Percentiles rank a stretch among this genome's conserved stretches.
Evolutionary conservation across 2,329 filamentous ascomycete genomes (phyloP).

Genomic region (Paracoccidioides lutzii): DNA sequence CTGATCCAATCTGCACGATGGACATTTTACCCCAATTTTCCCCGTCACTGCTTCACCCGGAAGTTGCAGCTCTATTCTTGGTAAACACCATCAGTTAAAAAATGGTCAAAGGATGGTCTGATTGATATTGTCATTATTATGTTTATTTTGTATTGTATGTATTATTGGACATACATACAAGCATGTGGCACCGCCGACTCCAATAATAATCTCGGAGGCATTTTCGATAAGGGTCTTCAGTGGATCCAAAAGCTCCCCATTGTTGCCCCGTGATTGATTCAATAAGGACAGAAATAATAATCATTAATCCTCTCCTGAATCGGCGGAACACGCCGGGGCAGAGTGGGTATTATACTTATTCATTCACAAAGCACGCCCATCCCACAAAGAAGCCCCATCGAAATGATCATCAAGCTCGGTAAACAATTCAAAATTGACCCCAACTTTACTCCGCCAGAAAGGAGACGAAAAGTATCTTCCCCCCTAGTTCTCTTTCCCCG

Average conservation of each 20-base stretch:
- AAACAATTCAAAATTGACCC: not conserved
- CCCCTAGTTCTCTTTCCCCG: not conserved
- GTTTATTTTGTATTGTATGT: not conserved
- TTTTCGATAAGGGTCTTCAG: not conserved
- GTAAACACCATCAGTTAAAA: not conserved
- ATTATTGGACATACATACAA: not conserved
- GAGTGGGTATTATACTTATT: not conserved
- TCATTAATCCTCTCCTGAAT: not conserved
- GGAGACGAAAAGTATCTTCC: conserved; percentile 1
- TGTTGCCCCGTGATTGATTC: not conserved
- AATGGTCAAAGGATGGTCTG: not conserved
- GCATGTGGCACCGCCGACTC: not conserved
- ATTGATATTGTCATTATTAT: not conserved
- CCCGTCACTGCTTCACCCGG: not conserved
- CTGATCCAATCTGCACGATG: not conserved
- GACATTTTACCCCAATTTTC: not conserved
- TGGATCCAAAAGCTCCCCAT: not conserved
- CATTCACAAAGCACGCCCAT: not conserved
- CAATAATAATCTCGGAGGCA: not conserved
- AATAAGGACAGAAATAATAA: not conserved
- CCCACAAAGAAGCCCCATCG: not conserved
- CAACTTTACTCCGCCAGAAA: not conserved
- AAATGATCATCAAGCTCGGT: too few species aligned
- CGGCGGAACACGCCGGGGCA: not conserved
- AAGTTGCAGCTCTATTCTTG: not conserved